phyloP scores from a whole-genome alignment of 2,329 filamentous ascomycete species.

The Xylaria sp. region DNA sequence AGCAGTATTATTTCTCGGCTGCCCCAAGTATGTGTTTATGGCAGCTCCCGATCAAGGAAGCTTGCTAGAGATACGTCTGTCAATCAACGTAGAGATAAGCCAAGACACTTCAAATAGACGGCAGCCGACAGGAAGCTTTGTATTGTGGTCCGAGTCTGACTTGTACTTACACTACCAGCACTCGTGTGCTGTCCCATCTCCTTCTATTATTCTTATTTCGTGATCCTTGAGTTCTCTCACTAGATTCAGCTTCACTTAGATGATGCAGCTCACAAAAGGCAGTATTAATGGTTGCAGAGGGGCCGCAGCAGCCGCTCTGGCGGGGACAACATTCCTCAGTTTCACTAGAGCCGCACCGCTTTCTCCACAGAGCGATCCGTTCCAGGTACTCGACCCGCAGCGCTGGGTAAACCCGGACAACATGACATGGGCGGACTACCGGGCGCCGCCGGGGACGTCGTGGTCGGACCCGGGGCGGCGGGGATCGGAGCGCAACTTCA shows the following conservation, averaged over 20 bases:
- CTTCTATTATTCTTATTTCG: neutral
- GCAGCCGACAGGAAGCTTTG: conserved; percentile 4
- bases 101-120: conserved; percentile 14
- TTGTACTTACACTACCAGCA: conserved; percentile 15
- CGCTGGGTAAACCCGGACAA: conserved; percentile 56
- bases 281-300: conserved; percentile 7
- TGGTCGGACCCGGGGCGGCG: conserved; percentile 50
- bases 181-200: neutral
- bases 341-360: conserved; percentile 22
- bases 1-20: conserved; percentile 1
- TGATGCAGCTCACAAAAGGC: conserved; percentile 23
- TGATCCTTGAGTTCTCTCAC: conserved; percentile 8
- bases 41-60: neutral
- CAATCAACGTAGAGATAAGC: conserved; percentile 2
- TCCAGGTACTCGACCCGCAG: conserved; percentile 53
- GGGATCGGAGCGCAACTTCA: conserved; percentile 55
- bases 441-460: conserved; percentile 48
- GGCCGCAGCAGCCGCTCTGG: conserved; percentile 22
- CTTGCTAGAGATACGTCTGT: neutral
- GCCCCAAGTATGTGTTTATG: neutral
- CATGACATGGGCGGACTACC: conserved; percentile 56
- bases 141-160: conserved; percentile 8
- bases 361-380: conserved; percentile 41
- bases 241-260: conserved; percentile 11
- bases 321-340: conserved; percentile 15